Evolutionary conservation across 805 yeast species (phyloP).

Genomic region (Candida ulmi): DNA sequence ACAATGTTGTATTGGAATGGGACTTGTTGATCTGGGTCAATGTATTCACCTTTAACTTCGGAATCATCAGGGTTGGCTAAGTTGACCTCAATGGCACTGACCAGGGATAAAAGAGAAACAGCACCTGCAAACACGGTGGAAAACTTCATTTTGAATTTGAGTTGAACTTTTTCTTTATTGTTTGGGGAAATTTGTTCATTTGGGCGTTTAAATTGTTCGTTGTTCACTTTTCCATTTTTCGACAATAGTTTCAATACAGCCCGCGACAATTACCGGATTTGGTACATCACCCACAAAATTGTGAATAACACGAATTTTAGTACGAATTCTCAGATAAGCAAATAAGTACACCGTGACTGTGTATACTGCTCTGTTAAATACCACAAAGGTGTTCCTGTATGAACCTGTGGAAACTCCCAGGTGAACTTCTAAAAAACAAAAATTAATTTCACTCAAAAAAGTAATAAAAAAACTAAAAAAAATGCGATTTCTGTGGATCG

Average conservation of each 20-base stretch:
- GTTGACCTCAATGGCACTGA: conserved; percentile 13
- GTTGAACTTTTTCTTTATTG: no score
- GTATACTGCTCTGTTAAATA: no score
- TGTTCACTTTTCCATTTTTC: neutral
- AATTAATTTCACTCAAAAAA: neutral
- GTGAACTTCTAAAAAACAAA: no score
- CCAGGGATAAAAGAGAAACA: conserved; percentile 7
- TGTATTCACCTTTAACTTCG: conserved; percentile 9
- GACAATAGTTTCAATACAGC: neutral
- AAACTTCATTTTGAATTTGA: conserved; percentile 15
- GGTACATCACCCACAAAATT: no score
- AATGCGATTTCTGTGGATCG: conserved; percentile 68
- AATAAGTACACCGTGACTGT: no score
- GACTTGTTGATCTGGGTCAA: conserved; percentile 23
- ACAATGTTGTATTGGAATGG: conserved; percentile 42
- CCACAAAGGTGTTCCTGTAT: no score
- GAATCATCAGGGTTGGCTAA: conserved; percentile 12
- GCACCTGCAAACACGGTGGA: conserved; percentile 10
- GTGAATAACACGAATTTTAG: neutral
- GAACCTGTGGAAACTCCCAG: no score
- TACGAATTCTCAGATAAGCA: no score
- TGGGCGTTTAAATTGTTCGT: neutral
- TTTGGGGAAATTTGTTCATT: no score
- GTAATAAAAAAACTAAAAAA: conserved; percentile 9
- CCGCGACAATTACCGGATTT: neutral